Conservation (phyloP, 2,329 filamentous ascomycete genomes). For the Amauroascus verrucosus region DNA sequence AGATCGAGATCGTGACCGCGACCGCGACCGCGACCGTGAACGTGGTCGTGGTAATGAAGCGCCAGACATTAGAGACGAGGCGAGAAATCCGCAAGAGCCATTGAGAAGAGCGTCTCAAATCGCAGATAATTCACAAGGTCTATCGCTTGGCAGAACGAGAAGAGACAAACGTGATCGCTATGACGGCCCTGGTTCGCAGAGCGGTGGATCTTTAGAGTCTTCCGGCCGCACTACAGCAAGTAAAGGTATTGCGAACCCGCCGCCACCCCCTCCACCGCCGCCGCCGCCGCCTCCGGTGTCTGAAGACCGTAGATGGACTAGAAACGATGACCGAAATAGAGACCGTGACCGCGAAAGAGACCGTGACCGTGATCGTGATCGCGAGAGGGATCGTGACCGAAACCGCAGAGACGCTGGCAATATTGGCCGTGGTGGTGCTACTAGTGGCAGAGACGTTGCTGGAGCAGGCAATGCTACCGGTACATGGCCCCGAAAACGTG, state of each 20-base stretch:
- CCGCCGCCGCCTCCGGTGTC: not conserved
- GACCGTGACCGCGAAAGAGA: constrained; percentile 18
- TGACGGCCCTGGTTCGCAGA: not conserved
- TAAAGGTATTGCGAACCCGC: not conserved
- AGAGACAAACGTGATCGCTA: constrained; percentile 12
- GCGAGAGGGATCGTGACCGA: constrained; percentile 22
- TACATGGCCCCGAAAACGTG: constrained; percentile 18
- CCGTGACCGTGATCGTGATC: constrained; percentile 19
- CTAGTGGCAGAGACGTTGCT: constrained; percentile 7
- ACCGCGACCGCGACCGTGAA: constrained; percentile 11
- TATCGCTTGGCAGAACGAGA: not conserved
- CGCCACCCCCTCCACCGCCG: constrained; percentile 7
- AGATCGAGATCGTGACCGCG: constrained; percentile 18
- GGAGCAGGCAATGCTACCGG: constrained; percentile 2
- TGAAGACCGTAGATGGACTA: constrained; percentile 9
- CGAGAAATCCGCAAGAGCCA: constrained; percentile 1
- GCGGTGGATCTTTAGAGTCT: constrained; percentile 4
- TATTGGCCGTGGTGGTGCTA: not conserved
- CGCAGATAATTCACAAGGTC: not conserved
- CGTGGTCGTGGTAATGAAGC: constrained; percentile 11
- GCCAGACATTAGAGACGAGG: constrained; percentile 1
- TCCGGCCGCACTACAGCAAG: not conserved
- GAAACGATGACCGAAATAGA: constrained; percentile 8
- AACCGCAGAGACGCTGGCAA: constrained; percentile 10
- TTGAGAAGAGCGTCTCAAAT: not conserved